Percentiles rank a stretch among this genome's conserved stretches.
Conservation (phyloP, 1,139 yeast genomes). For the Magnusiomyces sp. region DNA sequence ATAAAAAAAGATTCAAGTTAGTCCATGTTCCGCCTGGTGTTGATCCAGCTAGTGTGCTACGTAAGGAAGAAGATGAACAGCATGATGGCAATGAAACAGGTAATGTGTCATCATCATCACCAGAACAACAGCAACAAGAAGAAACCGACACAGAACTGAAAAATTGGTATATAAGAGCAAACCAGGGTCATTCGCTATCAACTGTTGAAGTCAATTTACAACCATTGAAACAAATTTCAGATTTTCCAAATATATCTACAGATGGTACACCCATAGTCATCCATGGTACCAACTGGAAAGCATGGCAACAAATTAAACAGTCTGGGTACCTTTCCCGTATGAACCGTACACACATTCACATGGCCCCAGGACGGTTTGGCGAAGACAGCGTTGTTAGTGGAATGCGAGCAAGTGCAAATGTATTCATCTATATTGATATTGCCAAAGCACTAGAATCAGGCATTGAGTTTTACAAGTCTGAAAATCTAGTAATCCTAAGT, state of each 20-base stretch:
- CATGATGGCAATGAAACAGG: constrained; percentile 1
- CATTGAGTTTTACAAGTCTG: constrained; percentile 52
- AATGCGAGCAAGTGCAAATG: constrained; percentile 51
- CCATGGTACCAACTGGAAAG: constrained; percentile 70
- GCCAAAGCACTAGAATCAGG: constrained; percentile 39
- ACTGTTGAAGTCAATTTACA: constrained; percentile 40
- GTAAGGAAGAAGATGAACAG: constrained; percentile 17
- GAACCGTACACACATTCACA: constrained; percentile 79
- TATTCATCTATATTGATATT: constrained; percentile 56
- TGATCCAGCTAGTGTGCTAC: too few relatives aligned
- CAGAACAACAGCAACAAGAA: not conserved
- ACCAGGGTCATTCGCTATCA: constrained; percentile 79
- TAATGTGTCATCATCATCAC: too few relatives aligned
- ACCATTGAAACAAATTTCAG: constrained; percentile 22
- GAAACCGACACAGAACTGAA: constrained; percentile 10
- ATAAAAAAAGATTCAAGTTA: constrained; percentile 56
- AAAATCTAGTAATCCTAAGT: constrained; percentile 68
- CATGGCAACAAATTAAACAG: constrained; percentile 42
- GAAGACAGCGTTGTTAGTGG: constrained; percentile 55
- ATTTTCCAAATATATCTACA: constrained; percentile 32
- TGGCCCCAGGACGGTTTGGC: constrained; percentile 43
- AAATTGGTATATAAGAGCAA: constrained; percentile 58
- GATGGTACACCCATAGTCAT: constrained; percentile 34
- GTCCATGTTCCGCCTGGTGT: too few relatives aligned
- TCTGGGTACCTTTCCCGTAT: constrained; percentile 56